A percentile compares a stretch with the other conserved stretches of the same genome.
phyloP scores from a whole-genome alignment of 345 rosid genomes.

The Lumnitzera racemosa region DNA sequence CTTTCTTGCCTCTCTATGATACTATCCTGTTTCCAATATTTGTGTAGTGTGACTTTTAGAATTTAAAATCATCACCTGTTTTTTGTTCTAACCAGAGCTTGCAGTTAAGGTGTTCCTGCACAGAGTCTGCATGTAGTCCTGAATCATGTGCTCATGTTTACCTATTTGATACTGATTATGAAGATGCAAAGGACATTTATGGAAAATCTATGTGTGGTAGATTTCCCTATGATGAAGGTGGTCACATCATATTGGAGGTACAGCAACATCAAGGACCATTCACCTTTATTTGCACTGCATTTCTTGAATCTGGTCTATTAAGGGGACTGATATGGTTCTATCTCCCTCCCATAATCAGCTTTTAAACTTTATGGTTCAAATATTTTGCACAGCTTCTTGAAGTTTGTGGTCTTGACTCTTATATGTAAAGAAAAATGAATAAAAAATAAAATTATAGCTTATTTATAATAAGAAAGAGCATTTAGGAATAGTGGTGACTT shows the following conservation, averaged over 20 bases:
- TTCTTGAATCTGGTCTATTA: too few relatives aligned
- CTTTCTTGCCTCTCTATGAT: too few relatives aligned
- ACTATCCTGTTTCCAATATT: background rate
- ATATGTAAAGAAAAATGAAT: too few relatives aligned
- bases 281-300: background rate
- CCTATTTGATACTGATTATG: constrained; percentile 84
- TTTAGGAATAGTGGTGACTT: background rate
- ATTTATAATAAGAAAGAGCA: background rate
- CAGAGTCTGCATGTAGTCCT: constrained; percentile 50
- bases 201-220: constrained; percentile 71
- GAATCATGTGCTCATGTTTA: constrained; percentile 85
- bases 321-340: too few relatives aligned
- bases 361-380: background rate
- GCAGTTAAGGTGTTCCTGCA: constrained; percentile 71
- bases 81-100: constrained; percentile 35
- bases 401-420: background rate
- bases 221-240: constrained; percentile 78
- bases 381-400: background rate
- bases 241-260: constrained; percentile 86
- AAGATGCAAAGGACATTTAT: constrained; percentile 79
- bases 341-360: too few relatives aligned
- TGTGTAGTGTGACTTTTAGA: background rate
- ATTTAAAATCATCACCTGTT: constrained; percentile 1
- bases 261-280: constrained; percentile 5
- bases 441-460: background rate